Evolutionary conservation across 805 yeast species (phyloP).

Genomic region (Yamadazyma ubonensis): DNA sequence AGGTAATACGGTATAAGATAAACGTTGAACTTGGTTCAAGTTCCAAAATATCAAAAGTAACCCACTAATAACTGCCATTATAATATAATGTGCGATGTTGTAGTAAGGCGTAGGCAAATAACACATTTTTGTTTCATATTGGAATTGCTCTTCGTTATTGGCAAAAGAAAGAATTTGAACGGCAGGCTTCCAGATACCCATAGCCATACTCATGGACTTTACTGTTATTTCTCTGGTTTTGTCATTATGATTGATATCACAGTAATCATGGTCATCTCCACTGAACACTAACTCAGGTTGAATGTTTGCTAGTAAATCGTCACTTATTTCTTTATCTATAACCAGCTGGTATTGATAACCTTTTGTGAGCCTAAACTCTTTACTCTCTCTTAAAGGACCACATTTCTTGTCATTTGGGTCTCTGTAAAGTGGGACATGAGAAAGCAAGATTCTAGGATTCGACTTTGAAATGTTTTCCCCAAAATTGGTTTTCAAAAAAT

Average conservation of each 20-base stretch:
- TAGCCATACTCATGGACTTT: slow-evolving; percentile 88
- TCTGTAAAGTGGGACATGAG: slow-evolving; percentile 87
- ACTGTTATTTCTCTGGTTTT: slow-evolving; percentile 75
- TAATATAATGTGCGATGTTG: slow-evolving; percentile 38
- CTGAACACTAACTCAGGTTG: slow-evolving; percentile 72
- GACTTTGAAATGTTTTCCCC: slow-evolving; percentile 12
- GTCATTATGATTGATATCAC: slow-evolving; percentile 58
- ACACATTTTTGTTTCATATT: slow-evolving; percentile 42
- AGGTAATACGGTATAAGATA: slow-evolving; percentile 29
- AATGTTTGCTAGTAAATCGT: slow-evolving; percentile 54
- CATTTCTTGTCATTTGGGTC: slow-evolving; percentile 59
- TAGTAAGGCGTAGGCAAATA: slow-evolving; percentile 47
- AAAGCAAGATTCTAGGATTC: slow-evolving; percentile 63
- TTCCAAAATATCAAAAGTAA: slow-evolving; percentile 29
- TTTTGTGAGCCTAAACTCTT: slow-evolving; percentile 49
- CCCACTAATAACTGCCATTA: slow-evolving; percentile 33
- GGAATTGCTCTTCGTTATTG: slow-evolving; percentile 10
- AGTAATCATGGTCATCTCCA: slow-evolving; percentile 97
- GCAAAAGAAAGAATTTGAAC: slow-evolving; percentile 72
- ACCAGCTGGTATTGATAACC: slow-evolving; percentile 93
- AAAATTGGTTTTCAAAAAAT: slow-evolving; percentile 45
- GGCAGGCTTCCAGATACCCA: slow-evolving; percentile 86
- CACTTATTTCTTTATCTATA: slow-evolving; percentile 59
- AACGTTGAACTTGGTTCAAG: slow-evolving; percentile 21
- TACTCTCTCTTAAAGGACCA: slow-evolving; percentile 76